These are phyloP conservation scores for Apiotrichum porosum DNA, from an alignment of 1,284 basidiomycete species.

Conservation along the genomic window DNA sequence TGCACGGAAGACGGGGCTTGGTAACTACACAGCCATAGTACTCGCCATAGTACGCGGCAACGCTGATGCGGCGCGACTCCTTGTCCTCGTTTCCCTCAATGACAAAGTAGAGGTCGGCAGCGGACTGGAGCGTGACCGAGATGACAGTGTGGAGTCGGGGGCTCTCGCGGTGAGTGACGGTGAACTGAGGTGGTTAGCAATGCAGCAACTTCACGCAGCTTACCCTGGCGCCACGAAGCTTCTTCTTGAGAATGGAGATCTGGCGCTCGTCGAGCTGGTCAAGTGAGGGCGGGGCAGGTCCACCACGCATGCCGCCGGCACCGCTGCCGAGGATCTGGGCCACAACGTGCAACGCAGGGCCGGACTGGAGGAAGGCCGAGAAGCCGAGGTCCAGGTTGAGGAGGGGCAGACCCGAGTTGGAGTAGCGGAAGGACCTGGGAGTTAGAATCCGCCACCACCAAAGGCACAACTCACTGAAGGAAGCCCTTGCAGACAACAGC, in stretches of 20 bases:
- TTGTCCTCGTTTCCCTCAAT: constrained; percentile 36
- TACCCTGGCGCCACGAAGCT: constrained; percentile 27
- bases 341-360: constrained; percentile 37
- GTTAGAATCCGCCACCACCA: no score
- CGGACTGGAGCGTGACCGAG: constrained; percentile 17
- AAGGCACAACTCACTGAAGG: constrained; percentile 35
- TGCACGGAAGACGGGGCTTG: constrained; percentile 43
- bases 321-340: constrained; percentile 31
- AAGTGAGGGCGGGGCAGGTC: constrained; percentile 25
- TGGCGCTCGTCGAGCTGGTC: constrained; percentile 15
- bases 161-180: constrained; percentile 35
- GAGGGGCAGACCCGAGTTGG: constrained; percentile 23
- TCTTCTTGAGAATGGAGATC: constrained; percentile 19
- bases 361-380: constrained; percentile 44
- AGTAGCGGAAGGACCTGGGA: constrained; percentile 38
- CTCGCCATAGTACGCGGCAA: constrained; percentile 45
- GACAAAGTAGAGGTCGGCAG: constrained; percentile 36
- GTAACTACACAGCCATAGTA: constrained; percentile 38
- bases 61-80: constrained; percentile 28
- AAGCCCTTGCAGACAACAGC: constrained; percentile 45
- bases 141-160: constrained; percentile 18
- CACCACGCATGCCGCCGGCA: constrained; percentile 24
- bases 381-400: constrained; percentile 47
- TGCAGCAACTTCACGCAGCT: constrained; percentile 10
- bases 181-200: constrained; percentile 23